Evolutionary conservation across 805 yeast genomes (phyloP).

Genomic region (Kluyveromyces nonfermentans): DNA sequence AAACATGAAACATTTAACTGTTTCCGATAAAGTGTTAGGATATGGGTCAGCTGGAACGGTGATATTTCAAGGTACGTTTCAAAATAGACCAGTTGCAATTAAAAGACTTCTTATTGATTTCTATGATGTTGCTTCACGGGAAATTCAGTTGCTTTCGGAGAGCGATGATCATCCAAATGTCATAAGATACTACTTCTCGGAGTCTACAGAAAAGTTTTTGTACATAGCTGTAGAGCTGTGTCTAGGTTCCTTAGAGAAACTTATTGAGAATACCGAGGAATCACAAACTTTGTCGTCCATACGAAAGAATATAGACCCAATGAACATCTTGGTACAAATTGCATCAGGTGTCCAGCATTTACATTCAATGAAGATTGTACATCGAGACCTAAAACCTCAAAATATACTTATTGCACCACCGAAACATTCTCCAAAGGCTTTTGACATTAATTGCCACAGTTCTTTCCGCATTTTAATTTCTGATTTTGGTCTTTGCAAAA

Average conservation of each 20-base stretch:
- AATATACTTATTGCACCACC: constrained; percentile 78
- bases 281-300: constrained; percentile 30
- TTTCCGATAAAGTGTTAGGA: constrained; percentile 74
- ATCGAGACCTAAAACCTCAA: constrained; percentile 91
- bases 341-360: constrained; percentile 79
- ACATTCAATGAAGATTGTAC: constrained; percentile 86
- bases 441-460: constrained; percentile 10
- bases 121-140: constrained; percentile 89
- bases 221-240: constrained; percentile 92
- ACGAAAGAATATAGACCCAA: constrained; percentile 37
- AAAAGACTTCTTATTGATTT: constrained; percentile 89
- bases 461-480: constrained; percentile 62
- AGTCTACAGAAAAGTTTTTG: constrained; percentile 74
- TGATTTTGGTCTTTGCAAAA: constrained; percentile 93
- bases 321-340: constrained; percentile 58
- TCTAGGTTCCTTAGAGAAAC: constrained; percentile 78
- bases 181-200: constrained; percentile 87
- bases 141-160: constrained; percentile 77
- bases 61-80: constrained; percentile 83
- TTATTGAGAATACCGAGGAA: constrained; percentile 46
- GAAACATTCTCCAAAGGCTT: constrained; percentile 30
- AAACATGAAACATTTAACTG: constrained; percentile 41
- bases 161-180: constrained; percentile 97
- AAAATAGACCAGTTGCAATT: constrained; percentile 90
- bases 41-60: constrained; percentile 97